phyloP scores from a whole-genome alignment of 805 yeast genomes.

The Candida michaelii region DNA sequence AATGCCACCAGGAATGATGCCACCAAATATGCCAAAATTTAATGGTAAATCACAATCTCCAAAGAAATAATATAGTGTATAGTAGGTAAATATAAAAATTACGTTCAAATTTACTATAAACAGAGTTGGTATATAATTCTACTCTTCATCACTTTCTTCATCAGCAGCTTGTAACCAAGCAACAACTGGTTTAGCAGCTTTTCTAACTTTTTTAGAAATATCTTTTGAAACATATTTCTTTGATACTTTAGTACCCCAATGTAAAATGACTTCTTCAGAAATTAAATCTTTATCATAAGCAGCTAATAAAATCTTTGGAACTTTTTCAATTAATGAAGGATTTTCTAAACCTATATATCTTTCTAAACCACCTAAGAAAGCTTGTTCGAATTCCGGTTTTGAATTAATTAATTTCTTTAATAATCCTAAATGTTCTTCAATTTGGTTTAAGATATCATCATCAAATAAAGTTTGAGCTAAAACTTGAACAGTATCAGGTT shows the following conservation, averaged over 20 bases:
- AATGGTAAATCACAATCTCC: neutral
- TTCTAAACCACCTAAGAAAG: conserved; percentile 94
- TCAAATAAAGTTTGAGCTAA: conserved; percentile 87
- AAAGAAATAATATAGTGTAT: neutral
- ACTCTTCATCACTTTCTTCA: conserved; percentile 70
- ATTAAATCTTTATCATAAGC: conserved; percentile 82
- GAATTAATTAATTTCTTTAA: conserved; percentile 71
- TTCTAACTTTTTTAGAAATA: conserved; percentile 87
- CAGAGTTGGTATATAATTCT: conserved; percentile 13
- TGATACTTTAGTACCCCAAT: conserved; percentile 89
- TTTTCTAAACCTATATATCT: conserved; percentile 84
- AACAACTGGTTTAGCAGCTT: conserved; percentile 93
- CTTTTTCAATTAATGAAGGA: conserved; percentile 60
- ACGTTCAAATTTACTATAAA: neutral
- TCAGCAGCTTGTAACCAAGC: conserved; percentile 96
- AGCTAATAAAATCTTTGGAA: conserved; percentile 80
- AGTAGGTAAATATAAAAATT: neutral
- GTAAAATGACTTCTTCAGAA: conserved; percentile 75
- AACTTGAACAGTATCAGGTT: conserved; percentile 81
- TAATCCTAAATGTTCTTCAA: conserved; percentile 78
- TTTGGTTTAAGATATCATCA: conserved; percentile 69
- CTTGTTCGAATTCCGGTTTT: conserved; percentile 69
- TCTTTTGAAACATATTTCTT: conserved; percentile 94
- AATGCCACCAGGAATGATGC: conserved; percentile 18
- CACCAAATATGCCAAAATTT: conserved; percentile 16